These are phyloP conservation scores for Fusarium musae DNA, from an alignment of 2,329 filamentous ascomycete genomes.

Conservation along the genomic window DNA sequence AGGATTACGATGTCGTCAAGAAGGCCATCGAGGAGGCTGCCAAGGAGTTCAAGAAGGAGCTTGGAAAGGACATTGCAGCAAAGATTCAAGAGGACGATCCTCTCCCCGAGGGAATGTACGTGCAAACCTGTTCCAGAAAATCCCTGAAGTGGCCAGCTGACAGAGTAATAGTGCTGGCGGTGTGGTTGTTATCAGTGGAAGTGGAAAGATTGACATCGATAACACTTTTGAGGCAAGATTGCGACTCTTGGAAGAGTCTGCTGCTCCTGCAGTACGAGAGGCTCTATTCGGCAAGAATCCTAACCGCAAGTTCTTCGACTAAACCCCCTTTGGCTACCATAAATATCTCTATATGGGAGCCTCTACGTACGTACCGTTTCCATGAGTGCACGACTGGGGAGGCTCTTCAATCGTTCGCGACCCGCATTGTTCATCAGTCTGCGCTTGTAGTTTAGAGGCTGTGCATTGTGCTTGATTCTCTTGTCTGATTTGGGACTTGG, in stretches of 20 bases:
- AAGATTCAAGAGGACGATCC: conserved; percentile 82
- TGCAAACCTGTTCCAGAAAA: conserved; percentile 39
- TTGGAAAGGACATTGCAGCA: conserved; percentile 75
- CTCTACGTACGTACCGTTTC: conserved; percentile 22
- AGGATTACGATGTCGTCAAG: conserved; percentile 79
- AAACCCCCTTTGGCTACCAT: conserved; percentile 47
- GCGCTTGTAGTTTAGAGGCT: conserved; percentile 50
- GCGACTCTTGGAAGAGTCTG: conserved; percentile 83
- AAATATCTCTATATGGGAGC: conserved; percentile 12
- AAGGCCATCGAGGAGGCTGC: conserved; percentile 81
- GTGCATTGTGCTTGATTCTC: conserved; percentile 46
- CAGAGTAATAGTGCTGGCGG: conserved; percentile 77
- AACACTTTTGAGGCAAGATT: conserved; percentile 97
- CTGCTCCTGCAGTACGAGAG: conserved; percentile 84
- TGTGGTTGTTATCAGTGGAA: conserved; percentile 80
- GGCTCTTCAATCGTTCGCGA: conserved; percentile 36
- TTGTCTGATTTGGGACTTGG: conserved; percentile 40
- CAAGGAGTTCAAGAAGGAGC: conserved; percentile 85
- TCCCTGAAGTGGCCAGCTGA: conserved; percentile 34
- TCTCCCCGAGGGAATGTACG: conserved; percentile 85
- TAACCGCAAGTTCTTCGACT: conserved; percentile 96
- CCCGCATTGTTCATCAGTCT: conserved; percentile 43
- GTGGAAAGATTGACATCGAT: conserved; percentile 97
- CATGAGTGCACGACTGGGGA: conserved; percentile 33
- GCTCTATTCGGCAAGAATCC: conserved; percentile 93